These are phyloP conservation scores for Eucalyptus albens DNA, from an alignment of 345 rosid species.

Conservation along the genomic window DNA sequence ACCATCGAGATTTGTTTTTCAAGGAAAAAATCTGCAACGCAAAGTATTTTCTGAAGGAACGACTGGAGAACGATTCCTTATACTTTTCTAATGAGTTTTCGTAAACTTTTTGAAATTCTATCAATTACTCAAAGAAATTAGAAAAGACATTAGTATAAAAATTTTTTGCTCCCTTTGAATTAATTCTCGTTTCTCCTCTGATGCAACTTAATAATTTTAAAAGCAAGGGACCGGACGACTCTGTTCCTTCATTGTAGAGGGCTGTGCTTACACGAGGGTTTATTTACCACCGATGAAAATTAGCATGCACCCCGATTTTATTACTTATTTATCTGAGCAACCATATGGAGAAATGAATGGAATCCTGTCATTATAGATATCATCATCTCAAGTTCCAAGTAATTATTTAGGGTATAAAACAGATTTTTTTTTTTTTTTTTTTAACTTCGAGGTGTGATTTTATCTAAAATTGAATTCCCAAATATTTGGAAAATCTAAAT, in stretches of 20 bases:
- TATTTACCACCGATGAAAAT: background rate
- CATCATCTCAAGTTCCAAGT: accelerated
- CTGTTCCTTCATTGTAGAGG: background rate
- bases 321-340: background rate
- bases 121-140: background rate
- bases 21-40: too few species aligned
- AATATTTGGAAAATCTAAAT: too few species aligned
- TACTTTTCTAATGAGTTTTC: too few species aligned
- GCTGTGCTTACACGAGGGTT: accelerated
- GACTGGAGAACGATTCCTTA: too few species aligned
- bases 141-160: too few species aligned
- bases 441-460: background rate
- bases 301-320: background rate
- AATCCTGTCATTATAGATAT: accelerated
- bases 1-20: accelerated
- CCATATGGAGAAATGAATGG: background rate
- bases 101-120: background rate
- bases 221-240: accelerated
- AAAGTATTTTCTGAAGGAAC: too few species aligned
- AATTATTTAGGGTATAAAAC: background rate
- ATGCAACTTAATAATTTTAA: too few species aligned
- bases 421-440: too few species aligned
- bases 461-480: accelerated
- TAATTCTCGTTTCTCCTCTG: too few species aligned
- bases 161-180: too few species aligned